Percentiles rank a stretch among this genome's conserved stretches.
These are phyloP conservation scores for Aspergillus sclerotialis DNA, from an alignment of 2,329 filamentous ascomycete species.

Conservation along the genomic window DNA sequence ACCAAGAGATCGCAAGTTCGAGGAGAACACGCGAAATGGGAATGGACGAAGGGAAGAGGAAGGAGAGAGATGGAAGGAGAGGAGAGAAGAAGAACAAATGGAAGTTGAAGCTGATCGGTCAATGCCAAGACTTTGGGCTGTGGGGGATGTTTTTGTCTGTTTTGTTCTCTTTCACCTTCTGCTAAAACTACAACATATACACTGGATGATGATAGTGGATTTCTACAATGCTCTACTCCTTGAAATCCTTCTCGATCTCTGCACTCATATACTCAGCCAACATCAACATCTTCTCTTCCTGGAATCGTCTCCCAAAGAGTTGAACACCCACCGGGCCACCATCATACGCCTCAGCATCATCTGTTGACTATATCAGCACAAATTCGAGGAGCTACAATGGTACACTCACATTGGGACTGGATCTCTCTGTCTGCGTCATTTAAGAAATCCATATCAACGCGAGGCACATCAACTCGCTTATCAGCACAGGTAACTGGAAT, in stretches of 20 bases:
- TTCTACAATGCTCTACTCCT: too few relatives aligned
- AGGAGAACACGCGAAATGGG: background rate
- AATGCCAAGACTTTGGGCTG: slow-evolving; percentile 1
- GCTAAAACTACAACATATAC: too few relatives aligned
- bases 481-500: slow-evolving; percentile 52
- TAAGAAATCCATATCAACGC: slow-evolving; percentile 30
- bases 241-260: too few relatives aligned
- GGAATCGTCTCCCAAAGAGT: slow-evolving; percentile 42
- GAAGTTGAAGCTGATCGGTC: background rate
- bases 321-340: slow-evolving; percentile 44
- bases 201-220: too few relatives aligned
- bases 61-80: background rate
- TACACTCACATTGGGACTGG: slow-evolving; percentile 44
- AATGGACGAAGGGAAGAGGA: background rate
- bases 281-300: slow-evolving; percentile 46
- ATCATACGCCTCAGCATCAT: slow-evolving; percentile 44
- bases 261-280: slow-evolving; percentile 36
- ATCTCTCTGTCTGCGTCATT: slow-evolving; percentile 38
- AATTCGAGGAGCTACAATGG: background rate
- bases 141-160: background rate
- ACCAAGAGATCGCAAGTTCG: background rate
- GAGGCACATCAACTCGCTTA: slow-evolving; percentile 41
- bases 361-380: slow-evolving; percentile 18
- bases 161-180: background rate
- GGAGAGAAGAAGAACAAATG: background rate